Percentiles rank a stretch among this genome's conserved stretches.
These are phyloP conservation scores for Marasmius fiardii DNA, from an alignment of 1,284 basidiomycete genomes.

Conservation along the genomic window DNA sequence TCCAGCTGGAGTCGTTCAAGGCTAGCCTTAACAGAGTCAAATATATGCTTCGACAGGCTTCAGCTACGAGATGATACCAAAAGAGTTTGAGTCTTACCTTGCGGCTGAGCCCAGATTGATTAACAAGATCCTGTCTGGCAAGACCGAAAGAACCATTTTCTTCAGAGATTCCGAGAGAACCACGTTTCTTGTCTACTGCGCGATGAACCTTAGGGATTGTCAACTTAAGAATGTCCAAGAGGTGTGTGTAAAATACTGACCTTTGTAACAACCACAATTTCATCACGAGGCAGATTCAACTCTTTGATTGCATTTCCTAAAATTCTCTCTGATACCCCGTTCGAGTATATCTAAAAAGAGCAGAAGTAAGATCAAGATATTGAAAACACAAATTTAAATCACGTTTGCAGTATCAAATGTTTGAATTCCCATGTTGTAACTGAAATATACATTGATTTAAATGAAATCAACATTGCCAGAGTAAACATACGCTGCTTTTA, in stretches of 20 bases:
- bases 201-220: not conserved
- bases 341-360: slow-evolving; percentile 52
- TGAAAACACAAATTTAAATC: slow-evolving; percentile 7
- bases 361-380: not conserved
- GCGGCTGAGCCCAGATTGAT: slow-evolving; percentile 52
- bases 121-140: slow-evolving; percentile 54
- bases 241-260: slow-evolving; percentile 31
- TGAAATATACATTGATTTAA: too few species aligned
- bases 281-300: slow-evolving; percentile 66
- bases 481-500: slow-evolving; percentile 46
- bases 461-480: too few species aligned
- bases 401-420: slow-evolving; percentile 68
- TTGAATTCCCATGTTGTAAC: slow-evolving; percentile 58
- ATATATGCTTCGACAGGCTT: too few species aligned
- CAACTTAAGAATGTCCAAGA: too few species aligned
- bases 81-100: slow-evolving; percentile 35
- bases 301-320: slow-evolving; percentile 80
- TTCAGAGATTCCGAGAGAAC: slow-evolving; percentile 27
- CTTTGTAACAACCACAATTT: slow-evolving; percentile 80
- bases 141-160: too few species aligned
- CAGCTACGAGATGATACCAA: too few species aligned
- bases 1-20: slow-evolving; percentile 65
- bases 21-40: slow-evolving; percentile 67
- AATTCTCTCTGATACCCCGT: slow-evolving; percentile 70
- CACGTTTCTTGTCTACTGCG: not conserved